These are phyloP conservation scores for Sarocladium strictum DNA, from an alignment of 2,329 filamentous ascomycete species.

Conservation along the genomic window DNA sequence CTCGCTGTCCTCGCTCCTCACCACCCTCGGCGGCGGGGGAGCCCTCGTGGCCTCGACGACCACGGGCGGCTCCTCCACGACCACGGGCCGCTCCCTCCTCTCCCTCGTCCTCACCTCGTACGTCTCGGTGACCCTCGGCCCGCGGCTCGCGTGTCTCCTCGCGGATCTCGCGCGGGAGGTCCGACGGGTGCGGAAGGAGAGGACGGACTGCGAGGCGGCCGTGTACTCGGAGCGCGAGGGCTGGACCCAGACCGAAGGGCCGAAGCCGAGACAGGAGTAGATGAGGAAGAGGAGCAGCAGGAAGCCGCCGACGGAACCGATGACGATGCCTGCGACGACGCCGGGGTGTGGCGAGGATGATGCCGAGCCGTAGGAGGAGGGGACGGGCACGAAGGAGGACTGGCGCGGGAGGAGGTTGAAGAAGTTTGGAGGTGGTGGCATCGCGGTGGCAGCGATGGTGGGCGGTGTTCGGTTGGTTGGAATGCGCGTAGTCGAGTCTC, in stretches of 20 bases:
- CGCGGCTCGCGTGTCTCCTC: slow-evolving; percentile 10
- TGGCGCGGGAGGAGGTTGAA: slow-evolving; percentile 17
- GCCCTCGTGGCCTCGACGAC: slow-evolving; percentile 21
- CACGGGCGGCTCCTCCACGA: neutral
- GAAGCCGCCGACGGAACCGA: slow-evolving; percentile 43
- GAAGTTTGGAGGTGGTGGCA: slow-evolving; percentile 5
- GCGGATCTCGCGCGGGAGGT: slow-evolving; percentile 11
- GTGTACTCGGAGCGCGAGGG: slow-evolving; percentile 5
- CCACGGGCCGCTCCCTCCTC: slow-evolving; percentile 9
- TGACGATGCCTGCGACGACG: slow-evolving; percentile 36
- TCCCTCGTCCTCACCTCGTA: slow-evolving; percentile 22
- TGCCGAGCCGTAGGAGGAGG: slow-evolving; percentile 27
- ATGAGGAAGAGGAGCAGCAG: slow-evolving; percentile 46
- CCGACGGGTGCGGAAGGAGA: slow-evolving; percentile 13
- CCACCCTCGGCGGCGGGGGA: slow-evolving; percentile 5
- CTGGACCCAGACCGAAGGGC: slow-evolving; percentile 19
- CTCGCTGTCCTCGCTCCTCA: slow-evolving; percentile 12
- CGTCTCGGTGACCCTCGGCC: slow-evolving; percentile 20
- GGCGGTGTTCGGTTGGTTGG: neutral
- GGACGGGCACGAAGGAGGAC: slow-evolving; percentile 24
- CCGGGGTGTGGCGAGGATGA: slow-evolving; percentile 36
- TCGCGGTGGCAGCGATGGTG: slow-evolving; percentile 8
- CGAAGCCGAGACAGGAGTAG: slow-evolving; percentile 42
- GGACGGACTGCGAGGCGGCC: slow-evolving; percentile 14
- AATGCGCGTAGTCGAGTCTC: too few species aligned